A percentile compares a stretch with the other conserved stretches of the same genome.
Conservation (phyloP, 768 basidiomycete genomes). For the Hydnomerulius pinastri region DNA sequence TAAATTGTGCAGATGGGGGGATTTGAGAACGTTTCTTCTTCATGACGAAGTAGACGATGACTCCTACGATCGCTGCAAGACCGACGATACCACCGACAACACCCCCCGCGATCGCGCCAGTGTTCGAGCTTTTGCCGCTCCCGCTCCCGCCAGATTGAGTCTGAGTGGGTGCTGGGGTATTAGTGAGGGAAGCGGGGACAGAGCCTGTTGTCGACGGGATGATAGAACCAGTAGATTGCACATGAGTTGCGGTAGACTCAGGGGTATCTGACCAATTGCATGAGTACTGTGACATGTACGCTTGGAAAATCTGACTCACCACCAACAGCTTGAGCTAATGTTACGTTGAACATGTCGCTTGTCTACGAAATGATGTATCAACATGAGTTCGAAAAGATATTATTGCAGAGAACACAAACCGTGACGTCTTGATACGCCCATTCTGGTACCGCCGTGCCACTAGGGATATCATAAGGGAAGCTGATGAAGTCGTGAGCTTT, state of each 20-base stretch:
- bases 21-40: slow-evolving; percentile 28
- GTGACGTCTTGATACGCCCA: slow-evolving; percentile 65
- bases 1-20: slow-evolving; percentile 19
- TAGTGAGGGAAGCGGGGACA: slow-evolving; percentile 15
- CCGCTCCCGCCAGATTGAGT: no score
- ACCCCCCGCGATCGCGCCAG: slow-evolving; percentile 61
- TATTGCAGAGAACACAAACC: slow-evolving; percentile 29
- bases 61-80: slow-evolving; percentile 43
- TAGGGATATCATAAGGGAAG: slow-evolving; percentile 51
- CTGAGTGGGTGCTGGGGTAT: slow-evolving; percentile 1
- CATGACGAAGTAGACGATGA: slow-evolving; percentile 41
- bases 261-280: slow-evolving; percentile 34
- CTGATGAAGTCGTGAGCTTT: slow-evolving; percentile 25
- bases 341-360: slow-evolving; percentile 41
- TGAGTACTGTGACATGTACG: not conserved
- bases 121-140: slow-evolving; percentile 31
- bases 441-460: slow-evolving; percentile 50
- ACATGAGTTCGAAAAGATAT: not conserved
- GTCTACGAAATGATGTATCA: slow-evolving; percentile 24
- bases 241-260: slow-evolving; percentile 43
- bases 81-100: slow-evolving; percentile 66
- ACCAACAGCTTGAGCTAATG: slow-evolving; percentile 36
- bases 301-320: slow-evolving; percentile 15
- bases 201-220: slow-evolving; percentile 12
- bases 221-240: slow-evolving; percentile 27